Percentiles rank a stretch among this genome's conserved stretches.
These are phyloP conservation scores for Boletus tomentosulus DNA, from an alignment of 768 basidiomycete genomes.

Conservation along the genomic window DNA sequence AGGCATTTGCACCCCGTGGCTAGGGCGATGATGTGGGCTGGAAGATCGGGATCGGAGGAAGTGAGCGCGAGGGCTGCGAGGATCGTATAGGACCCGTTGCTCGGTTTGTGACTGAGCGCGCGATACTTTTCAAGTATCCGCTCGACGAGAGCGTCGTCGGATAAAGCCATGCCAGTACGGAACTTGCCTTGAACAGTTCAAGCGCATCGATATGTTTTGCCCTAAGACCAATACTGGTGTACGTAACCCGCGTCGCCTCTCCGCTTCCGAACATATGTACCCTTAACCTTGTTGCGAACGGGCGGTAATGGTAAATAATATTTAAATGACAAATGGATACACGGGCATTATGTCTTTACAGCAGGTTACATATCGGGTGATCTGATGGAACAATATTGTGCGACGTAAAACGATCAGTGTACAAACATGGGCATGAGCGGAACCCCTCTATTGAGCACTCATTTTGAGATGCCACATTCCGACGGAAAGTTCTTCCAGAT, in stretches of 20 bases:
- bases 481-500: constrained; percentile 63
- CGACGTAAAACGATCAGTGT: constrained; percentile 7
- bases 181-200: no score
- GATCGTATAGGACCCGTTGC: constrained; percentile 56
- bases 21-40: constrained; percentile 58
- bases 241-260: no score
- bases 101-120: constrained; percentile 47
- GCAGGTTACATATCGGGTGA: constrained; percentile 9
- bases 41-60: constrained; percentile 20
- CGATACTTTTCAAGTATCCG: constrained; percentile 42
- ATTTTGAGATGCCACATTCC: constrained; percentile 73
- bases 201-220: no score
- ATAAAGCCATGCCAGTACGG: no score
- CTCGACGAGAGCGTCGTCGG: constrained; percentile 30
- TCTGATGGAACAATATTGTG: constrained; percentile 7
- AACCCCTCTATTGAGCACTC: constrained; percentile 25
- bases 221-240: no score
- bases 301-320: constrained; percentile 16
- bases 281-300: no score
- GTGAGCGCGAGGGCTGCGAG: constrained; percentile 54
- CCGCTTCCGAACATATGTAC: no score
- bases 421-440: constrained; percentile 1
- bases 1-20: constrained; percentile 87
- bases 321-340: constrained; percentile 19
- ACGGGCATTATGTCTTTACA: constrained; percentile 21